Base-by-base conservation (phyloP, 1,139 yeast genomes). In the Saccharomyces hybrid region DNA sequence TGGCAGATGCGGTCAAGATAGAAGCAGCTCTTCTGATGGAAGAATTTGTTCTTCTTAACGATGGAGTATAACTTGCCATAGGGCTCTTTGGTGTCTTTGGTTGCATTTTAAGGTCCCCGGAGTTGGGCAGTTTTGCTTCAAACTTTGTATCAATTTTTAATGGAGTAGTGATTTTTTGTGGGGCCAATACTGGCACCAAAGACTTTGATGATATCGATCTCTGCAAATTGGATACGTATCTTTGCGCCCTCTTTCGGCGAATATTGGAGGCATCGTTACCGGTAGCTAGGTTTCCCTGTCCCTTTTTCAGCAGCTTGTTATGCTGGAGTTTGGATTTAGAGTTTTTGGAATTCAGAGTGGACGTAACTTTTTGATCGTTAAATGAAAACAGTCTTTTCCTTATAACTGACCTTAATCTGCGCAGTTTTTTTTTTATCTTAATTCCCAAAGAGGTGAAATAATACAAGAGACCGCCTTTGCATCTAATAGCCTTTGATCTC, bases 1-100 rank as follows among this genome's bases (percentile, higher is more conserved):
- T 42, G 5, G 44, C 51, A 32, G 53, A 53, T 27, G 57, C 54
- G 9, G 63, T 63, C 31, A 68, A 58, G 2, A 62, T 64, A 0
- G 73, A 68, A 3, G 71, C 72, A 7, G 72, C 73, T 52, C 73
- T 62, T 54, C 66, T 68, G n/a, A 70, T 69, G 3, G 71, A 68
- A 0, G 73, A 69, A 11, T 68, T 66, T 0, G 72, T 66, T 31
- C 73, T 62, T 55, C 71, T 61, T 48, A 70, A 54, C 6, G 72
- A 64, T 1, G 64, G 52, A 1, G 60, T 54, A 13, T 58, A 55
- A 14, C 50, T 53, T 27, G 16, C 44, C 31, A 29, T 19, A 49
- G 44, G 28, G 41, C 14, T 23, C 52, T 28, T 46, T 44, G 14
- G 48, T 1, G 4, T 14, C n/a, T 25, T 41, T 25, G 9, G 46